phyloP scores from a whole-genome alignment of 352 stramenopile genomes.

The Globisporangium okanoganense region DNA sequence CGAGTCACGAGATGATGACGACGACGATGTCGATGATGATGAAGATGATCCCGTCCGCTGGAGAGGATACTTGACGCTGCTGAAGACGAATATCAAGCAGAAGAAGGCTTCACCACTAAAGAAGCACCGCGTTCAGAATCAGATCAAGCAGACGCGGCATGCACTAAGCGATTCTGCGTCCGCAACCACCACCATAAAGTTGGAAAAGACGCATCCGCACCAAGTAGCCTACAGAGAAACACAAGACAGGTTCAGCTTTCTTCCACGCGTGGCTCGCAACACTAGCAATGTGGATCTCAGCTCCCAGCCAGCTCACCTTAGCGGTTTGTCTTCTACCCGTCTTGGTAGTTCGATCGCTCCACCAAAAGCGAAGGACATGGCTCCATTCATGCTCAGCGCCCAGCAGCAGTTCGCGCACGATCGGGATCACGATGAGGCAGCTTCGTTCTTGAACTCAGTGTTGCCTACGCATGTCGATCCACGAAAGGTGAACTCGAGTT shows the following conservation, averaged over 20 bases:
- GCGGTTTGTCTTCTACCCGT: background rate
- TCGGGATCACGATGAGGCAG: background rate
- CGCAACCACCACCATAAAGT: background rate
- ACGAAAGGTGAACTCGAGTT: background rate
- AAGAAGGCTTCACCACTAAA: constrained; percentile 26
- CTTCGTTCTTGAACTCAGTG: background rate
- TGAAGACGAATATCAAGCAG: constrained; percentile 29
- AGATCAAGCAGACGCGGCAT: background rate
- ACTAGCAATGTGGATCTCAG: background rate
- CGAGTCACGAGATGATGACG: background rate
- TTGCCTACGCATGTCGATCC: background rate
- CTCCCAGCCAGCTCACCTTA: constrained; percentile 1
- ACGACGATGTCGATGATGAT: constrained; percentile 1
- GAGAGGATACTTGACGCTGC: constrained; percentile 33
- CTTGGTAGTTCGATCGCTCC: constrained; percentile 4
- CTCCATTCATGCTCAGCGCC: constrained; percentile 11
- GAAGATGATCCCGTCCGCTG: constrained; percentile 21
- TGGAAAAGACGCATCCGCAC: background rate
- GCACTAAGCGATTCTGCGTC: background rate
- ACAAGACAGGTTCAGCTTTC: background rate
- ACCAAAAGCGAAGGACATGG: background rate
- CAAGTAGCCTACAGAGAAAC: background rate
- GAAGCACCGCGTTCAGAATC: constrained; percentile 12
- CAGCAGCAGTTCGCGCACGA: background rate
- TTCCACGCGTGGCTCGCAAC: background rate